These are phyloP conservation scores for Bathelium albidoporum DNA, from an alignment of 495 filamentous ascomycete genomes.

Conservation along the genomic window DNA sequence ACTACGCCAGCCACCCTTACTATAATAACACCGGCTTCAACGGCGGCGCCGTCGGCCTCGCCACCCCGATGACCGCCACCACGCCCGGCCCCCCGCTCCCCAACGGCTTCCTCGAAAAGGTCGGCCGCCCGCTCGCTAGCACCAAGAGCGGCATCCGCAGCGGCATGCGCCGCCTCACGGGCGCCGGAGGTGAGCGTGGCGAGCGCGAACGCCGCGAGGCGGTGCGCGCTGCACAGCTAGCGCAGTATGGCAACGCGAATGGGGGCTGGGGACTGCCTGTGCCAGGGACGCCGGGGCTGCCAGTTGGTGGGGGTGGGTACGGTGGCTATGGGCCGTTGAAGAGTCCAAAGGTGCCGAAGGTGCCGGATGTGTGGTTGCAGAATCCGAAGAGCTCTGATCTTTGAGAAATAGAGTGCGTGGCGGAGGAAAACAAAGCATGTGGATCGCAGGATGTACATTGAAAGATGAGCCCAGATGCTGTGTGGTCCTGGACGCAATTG, in stretches of 20 bases:
- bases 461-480: neutral
- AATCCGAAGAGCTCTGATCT: slow-evolving; percentile 24
- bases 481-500: slow-evolving; percentile 6
- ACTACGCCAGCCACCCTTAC: neutral
- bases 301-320: slow-evolving; percentile 12
- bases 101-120: slow-evolving; percentile 16
- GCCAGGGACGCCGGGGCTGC: slow-evolving; percentile 8
- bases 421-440: neutral
- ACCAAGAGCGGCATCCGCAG: slow-evolving; percentile 14
- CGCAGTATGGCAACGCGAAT: neutral
- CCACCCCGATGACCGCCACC: neutral
- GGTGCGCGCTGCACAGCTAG: slow-evolving; percentile 10
- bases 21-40: neutral
- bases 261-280: no score
- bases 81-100: neutral
- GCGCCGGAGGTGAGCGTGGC: slow-evolving; percentile 21
- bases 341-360: slow-evolving; percentile 33
- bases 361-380: slow-evolving; percentile 28
- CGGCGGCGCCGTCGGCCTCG: neutral
- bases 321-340: slow-evolving; percentile 15
- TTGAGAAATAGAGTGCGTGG: slow-evolving; percentile 8
- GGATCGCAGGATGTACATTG: neutral
- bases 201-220: slow-evolving; percentile 23
- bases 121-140: slow-evolving; percentile 18
- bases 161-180: slow-evolving; percentile 25